phyloP scores from a whole-genome alignment of 768 basidiomycete genomes.

The Russula dissimulans region DNA sequence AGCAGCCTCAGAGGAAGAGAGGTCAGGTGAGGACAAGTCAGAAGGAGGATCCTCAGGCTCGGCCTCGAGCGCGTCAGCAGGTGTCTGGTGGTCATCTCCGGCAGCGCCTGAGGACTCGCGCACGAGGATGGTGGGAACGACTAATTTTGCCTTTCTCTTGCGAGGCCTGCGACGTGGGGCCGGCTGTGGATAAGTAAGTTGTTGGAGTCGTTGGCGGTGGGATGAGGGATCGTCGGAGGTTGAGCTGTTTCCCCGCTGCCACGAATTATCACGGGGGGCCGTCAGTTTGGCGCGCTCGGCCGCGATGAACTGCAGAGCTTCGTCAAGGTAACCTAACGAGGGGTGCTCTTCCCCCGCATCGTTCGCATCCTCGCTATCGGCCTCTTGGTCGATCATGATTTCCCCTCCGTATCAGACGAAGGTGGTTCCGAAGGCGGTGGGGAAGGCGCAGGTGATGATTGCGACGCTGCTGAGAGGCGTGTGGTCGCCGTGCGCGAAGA shows the following conservation, averaged over 20 bases:
- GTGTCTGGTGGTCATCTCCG: conserved; percentile 9
- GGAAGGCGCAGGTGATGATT: conserved; percentile 1
- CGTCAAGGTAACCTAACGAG: conserved; percentile 63
- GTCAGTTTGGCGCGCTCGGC: conserved; percentile 55
- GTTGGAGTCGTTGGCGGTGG: neutral
- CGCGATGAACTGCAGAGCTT: conserved; percentile 66
- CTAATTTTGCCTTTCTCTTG: conserved; percentile 23
- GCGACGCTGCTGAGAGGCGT: conserved; percentile 15
- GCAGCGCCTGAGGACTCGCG: conserved; percentile 4
- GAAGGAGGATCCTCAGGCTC: conserved; percentile 23
- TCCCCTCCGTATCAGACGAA: conserved; percentile 23
- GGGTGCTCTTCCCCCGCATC: conserved; percentile 37
- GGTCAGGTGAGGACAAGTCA: conserved; percentile 23
- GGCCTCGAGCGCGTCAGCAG: conserved; percentile 16
- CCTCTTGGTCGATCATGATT: conserved; percentile 17
- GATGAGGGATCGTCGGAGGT: conserved; percentile 13
- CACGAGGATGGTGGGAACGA: conserved; percentile 7
- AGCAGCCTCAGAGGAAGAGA: conserved; percentile 23
- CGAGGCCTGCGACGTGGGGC: conserved; percentile 28
- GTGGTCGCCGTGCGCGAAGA: conserved; percentile 22
- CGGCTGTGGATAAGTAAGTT: neutral
- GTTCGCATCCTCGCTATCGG: conserved; percentile 19
- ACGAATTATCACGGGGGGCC: conserved; percentile 28
- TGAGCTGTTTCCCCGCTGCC: conserved; percentile 17
- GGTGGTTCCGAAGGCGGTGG: conserved; percentile 17